These are phyloP conservation scores for Lipomyces orientalis DNA, from an alignment of 805 yeast species.

Conservation along the genomic window DNA sequence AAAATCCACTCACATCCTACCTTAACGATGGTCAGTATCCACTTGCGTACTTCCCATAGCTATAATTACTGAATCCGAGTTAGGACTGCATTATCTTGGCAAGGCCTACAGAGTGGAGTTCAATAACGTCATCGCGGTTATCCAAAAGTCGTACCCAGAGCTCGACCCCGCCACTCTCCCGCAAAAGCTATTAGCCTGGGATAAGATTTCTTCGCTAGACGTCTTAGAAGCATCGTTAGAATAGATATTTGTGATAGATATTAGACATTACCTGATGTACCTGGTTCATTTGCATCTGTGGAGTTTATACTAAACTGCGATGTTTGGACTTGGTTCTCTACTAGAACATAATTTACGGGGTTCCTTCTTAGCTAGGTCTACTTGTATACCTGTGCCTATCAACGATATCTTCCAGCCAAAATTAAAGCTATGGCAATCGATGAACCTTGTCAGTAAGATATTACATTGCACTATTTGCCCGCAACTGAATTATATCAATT, in stretches of 20 bases:
- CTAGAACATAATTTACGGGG: neutral
- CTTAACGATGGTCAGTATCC: conserved; percentile 28
- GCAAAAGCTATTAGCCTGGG: conserved; percentile 41
- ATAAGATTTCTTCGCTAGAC: conserved; percentile 8
- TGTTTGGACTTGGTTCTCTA: neutral
- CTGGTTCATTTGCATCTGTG: neutral
- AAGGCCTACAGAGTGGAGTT: conserved; percentile 58
- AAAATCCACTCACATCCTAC: conserved; percentile 39
- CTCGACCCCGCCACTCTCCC: conserved; percentile 51
- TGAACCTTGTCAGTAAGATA: too few species aligned
- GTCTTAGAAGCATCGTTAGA: conserved; percentile 4
- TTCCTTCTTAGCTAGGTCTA: neutral
- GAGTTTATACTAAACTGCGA: neutral
- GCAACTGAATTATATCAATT: too few species aligned
- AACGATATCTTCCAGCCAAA: neutral
- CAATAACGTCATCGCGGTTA: conserved; percentile 50
- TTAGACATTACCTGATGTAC: too few species aligned
- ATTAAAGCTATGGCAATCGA: neutral
- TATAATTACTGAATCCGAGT: conserved; percentile 33
- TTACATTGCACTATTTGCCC: too few species aligned
- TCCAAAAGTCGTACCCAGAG: conserved; percentile 56
- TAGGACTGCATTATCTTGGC: conserved; percentile 65
- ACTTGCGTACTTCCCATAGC: neutral
- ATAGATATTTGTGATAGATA: neutral
- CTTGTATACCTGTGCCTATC: neutral